Percentiles rank a stretch among this genome's conserved stretches.
Conservation (phyloP, 768 basidiomycete species). For the Mycena vulgaris region DNA sequence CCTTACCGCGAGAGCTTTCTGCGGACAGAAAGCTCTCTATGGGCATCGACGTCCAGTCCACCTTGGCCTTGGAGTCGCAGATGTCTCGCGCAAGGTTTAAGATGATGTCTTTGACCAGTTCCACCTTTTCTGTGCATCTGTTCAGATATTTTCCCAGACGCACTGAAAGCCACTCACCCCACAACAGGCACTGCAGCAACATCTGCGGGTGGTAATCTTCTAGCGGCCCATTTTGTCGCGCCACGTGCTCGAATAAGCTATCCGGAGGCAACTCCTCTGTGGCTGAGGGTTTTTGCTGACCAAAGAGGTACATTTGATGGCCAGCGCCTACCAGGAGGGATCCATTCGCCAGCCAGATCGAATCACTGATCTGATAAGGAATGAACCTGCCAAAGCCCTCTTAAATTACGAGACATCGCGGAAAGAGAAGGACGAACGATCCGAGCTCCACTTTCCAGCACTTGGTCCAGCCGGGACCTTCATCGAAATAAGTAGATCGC, state of each 20-base stretch:
- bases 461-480: conserved; percentile 83
- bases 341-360: conserved; percentile 91
- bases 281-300: conserved; percentile 56
- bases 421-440: conserved; percentile 62
- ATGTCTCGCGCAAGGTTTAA: conserved; percentile 70
- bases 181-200: conserved; percentile 91
- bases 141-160: background rate
- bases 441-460: conserved; percentile 80
- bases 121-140: conserved; percentile 76
- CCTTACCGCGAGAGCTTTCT: conserved; percentile 36
- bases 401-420: conserved; percentile 1
- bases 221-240: conserved; percentile 87
- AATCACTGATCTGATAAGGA: conserved; percentile 86
- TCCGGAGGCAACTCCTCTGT: conserved; percentile 43
- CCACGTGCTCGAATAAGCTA: conserved; percentile 87
- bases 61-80: conserved; percentile 42
- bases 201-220: conserved; percentile 95
- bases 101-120: conserved; percentile 88
- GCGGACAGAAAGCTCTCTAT: conserved; percentile 70
- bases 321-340: conserved; percentile 87
- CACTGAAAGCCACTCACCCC: conserved; percentile 71
- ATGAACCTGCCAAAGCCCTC: conserved; percentile 68
- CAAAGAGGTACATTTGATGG: conserved; percentile 87
- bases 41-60: conserved; percentile 66
- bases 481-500: conserved; percentile 92